Evolutionary conservation across 805 yeast species (phyloP).

Genomic region (Clavispora vitiphila): DNA sequence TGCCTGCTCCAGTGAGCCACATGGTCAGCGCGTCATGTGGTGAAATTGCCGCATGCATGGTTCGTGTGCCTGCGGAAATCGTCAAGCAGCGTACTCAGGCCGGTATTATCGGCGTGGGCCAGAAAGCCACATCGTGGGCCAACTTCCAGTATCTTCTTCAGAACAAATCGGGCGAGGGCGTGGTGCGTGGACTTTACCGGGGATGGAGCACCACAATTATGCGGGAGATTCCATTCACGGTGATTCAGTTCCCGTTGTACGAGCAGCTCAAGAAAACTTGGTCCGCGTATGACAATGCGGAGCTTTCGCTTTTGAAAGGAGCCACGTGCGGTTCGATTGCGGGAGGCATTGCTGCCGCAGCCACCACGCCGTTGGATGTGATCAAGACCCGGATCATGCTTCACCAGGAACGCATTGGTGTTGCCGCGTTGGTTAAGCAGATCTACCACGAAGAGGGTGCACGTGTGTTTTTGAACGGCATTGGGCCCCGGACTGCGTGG

Average conservation of each 20-base stretch:
- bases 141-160: constrained; percentile 60
- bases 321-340: constrained; percentile 81
- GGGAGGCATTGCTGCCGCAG: constrained; percentile 78
- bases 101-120: constrained; percentile 29
- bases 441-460: constrained; percentile 72
- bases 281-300: constrained; percentile 38
- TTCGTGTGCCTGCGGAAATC: constrained; percentile 95
- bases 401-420: constrained; percentile 43
- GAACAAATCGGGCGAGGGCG: constrained; percentile 74
- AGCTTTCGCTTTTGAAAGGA: constrained; percentile 64
- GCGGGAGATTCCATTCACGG: constrained; percentile 95
- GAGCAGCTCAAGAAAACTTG: constrained; percentile 69
- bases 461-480: constrained; percentile 69
- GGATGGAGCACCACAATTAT: constrained; percentile 92
- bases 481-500: constrained; percentile 97
- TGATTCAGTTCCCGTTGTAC: constrained; percentile 92
- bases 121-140: constrained; percentile 54
- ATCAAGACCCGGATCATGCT: constrained; percentile 85
- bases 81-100: constrained; percentile 90
- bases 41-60: constrained; percentile 88
- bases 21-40: constrained; percentile 88
- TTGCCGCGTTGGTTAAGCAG: constrained; percentile 42
- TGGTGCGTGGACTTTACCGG: constrained; percentile 72
- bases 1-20: constrained; percentile 47
- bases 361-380: constrained; percentile 77